Conservation (phyloP, 139 green algal genomes). For the Chlorella sp. region DNA sequence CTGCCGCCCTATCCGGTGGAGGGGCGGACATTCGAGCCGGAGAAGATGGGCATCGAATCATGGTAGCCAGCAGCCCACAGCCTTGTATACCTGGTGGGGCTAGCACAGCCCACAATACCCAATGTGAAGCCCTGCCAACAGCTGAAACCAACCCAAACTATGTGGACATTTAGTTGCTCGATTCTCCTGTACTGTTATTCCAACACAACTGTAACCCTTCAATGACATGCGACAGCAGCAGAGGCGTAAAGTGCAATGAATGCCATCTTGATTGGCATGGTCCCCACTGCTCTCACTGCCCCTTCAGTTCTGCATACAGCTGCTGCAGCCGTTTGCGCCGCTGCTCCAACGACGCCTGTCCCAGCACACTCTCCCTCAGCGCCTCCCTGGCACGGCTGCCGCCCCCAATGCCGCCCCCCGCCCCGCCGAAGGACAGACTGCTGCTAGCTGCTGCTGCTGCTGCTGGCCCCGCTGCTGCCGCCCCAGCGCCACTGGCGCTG, state of each 20-base stretch:
- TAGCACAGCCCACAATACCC: no score
- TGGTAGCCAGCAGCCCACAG: no score
- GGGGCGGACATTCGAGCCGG: background rate
- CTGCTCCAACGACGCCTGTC: conserved; percentile 30
- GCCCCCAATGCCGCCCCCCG: background rate
- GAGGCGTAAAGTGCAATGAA: background rate
- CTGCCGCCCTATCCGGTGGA: conserved; percentile 21
- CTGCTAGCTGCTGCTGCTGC: background rate
- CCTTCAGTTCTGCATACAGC: conserved; percentile 40
- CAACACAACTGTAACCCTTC: no score
- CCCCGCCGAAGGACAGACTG: background rate
- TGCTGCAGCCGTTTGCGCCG: conserved; percentile 43
- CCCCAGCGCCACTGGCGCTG: background rate
- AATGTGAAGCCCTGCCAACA: no score
- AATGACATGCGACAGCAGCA: background rate
- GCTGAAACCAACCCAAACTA: no score
- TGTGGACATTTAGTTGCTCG: no score
- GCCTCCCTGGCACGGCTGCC: conserved; percentile 7
- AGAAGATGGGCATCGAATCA: background rate
- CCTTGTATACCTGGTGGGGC: no score
- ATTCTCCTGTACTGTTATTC: no score
- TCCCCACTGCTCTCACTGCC: background rate
- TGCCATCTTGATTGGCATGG: background rate
- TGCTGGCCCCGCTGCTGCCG: background rate
- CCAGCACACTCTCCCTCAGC: conserved; percentile 22